Evolutionary conservation across 192 early-diverging fungal genomes (phyloP).

Genomic region (Linnemannia hyalina): DNA sequence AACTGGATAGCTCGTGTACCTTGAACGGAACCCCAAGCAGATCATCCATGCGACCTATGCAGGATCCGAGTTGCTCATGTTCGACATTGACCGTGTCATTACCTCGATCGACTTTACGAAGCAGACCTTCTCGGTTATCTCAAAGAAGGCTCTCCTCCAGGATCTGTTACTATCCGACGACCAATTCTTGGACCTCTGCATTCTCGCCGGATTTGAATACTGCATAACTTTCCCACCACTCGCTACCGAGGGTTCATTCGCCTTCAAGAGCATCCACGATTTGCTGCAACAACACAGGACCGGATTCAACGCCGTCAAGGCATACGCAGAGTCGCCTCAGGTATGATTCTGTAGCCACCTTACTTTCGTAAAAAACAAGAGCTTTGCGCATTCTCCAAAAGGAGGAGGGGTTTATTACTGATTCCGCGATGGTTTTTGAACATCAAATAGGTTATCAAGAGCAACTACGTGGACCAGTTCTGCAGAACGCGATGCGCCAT

Average conservation of each 20-base stretch:
- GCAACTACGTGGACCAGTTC: constrained; percentile 78
- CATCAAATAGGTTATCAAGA: constrained; percentile 56
- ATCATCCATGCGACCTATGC: constrained; percentile 79
- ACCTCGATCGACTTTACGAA: constrained; percentile 74
- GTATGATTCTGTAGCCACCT: not conserved
- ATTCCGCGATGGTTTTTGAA: not conserved
- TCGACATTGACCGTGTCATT: constrained; percentile 80
- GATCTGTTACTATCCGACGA: constrained; percentile 74
- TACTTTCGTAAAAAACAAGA: not conserved
- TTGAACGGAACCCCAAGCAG: constrained; percentile 76
- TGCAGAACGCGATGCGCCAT: constrained; percentile 80
- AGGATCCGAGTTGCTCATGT: constrained; percentile 82
- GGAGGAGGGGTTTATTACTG: not conserved
- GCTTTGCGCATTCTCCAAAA: not conserved
- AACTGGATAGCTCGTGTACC: constrained; percentile 72
- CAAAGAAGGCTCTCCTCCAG: constrained; percentile 70
- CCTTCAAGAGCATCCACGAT: constrained; percentile 79
- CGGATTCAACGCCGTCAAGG: constrained; percentile 82
- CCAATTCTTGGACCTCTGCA: constrained; percentile 84
- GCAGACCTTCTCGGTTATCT: constrained; percentile 73
- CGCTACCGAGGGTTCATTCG: constrained; percentile 64
- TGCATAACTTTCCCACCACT: constrained; percentile 80
- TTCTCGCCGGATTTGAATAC: constrained; percentile 85
- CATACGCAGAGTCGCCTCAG: constrained; percentile 63
- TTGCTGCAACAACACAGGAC: constrained; percentile 73